Evolutionary conservation across 768 basidiomycete species (phyloP).

Genomic region (Lentinula guzmanii): DNA sequence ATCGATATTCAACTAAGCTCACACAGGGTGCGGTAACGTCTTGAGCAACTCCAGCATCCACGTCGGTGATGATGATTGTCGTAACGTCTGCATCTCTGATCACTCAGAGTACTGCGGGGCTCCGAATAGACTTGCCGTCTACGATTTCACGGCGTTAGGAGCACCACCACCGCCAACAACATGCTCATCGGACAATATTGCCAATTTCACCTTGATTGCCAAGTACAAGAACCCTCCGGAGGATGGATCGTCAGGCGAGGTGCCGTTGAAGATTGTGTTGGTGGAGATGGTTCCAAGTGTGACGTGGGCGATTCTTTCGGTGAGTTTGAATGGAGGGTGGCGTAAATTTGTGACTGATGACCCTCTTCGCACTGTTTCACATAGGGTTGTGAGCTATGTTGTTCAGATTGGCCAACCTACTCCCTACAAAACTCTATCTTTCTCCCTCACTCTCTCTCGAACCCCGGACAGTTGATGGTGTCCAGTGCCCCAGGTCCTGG

Average conservation of each 20-base stretch:
- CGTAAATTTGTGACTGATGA: neutral
- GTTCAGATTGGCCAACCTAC: constrained; percentile 36
- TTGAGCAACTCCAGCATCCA: constrained; percentile 27
- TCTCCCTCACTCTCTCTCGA: constrained; percentile 29
- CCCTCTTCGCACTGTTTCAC: neutral
- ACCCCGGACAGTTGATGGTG: constrained; percentile 31
- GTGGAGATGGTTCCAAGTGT: constrained; percentile 34
- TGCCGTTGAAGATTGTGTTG: constrained; percentile 27
- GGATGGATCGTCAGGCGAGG: constrained; percentile 17
- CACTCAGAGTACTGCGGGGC: constrained; percentile 35
- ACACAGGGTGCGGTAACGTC: constrained; percentile 33
- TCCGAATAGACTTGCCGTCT: constrained; percentile 30
- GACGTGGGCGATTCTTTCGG: constrained; percentile 35
- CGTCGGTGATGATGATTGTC: constrained; percentile 34
- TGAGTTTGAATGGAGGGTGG: constrained; percentile 11
- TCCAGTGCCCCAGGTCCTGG: constrained; percentile 31
- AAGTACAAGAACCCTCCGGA: constrained; percentile 28
- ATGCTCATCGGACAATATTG: constrained; percentile 24
- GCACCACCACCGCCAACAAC: constrained; percentile 18
- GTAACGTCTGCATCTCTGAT: constrained; percentile 30
- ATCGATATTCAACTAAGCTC: neutral
- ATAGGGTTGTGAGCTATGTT: constrained; percentile 34
- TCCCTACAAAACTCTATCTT: constrained; percentile 33
- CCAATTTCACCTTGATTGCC: constrained; percentile 31
- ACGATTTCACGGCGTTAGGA: constrained; percentile 17